Base-by-base conservation (phyloP, 2,329 filamentous ascomycete species). In the Verticillium albo-atrum region DNA sequence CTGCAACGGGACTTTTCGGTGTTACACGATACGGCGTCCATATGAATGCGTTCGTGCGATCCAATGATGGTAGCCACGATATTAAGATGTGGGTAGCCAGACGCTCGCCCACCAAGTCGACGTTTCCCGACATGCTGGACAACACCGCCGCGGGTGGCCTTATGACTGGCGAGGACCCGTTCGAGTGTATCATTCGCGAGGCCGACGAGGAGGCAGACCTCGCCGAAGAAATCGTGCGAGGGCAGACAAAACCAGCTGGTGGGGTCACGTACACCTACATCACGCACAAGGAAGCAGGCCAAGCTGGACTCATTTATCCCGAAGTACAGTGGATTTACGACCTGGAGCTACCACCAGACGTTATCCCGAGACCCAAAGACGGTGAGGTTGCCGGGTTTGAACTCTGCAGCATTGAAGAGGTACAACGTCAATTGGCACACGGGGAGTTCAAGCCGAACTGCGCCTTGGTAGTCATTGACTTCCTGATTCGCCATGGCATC, bases 371-470 rank as follows among this genome's bases (percentile, higher is more conserved):
- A 70, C 93, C 94, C 20, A 88, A 89, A 60, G 95, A 99, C 72
- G 88, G 89, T 57, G 95, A 99, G 77, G 95, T 97, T 4, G 91
- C 92, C 68, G 85, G 86, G 62, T 98, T 98, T 71, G 83, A 86
- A 70, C 79, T 97, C 60, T 88, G 86, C 83, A 87, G 82, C 1
- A 81, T 97, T 47, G 84, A 89, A n/a, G 84, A 96, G 74, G 85
- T 96, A 52, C 84, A 87, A 72, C 78, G 81, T 60, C 86, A 88
- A 52, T 77, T 99, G 69, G 82, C 81, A 17, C 77, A 79, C 57
- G 91, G 90, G 15, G 84, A 89, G 66, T 99, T 94, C 79, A 99
- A 99, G 79, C 90, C 93, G 2, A 98, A 98, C 72, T 97, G 93
- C 74, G 89, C 90, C 15, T 72, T 95, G 60, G 85, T 96, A 54